A percentile compares a stretch with the other conserved stretches of the same genome.
Conservation (phyloP, 1,284 basidiomycete species). For the Takashimella koratensis region DNA sequence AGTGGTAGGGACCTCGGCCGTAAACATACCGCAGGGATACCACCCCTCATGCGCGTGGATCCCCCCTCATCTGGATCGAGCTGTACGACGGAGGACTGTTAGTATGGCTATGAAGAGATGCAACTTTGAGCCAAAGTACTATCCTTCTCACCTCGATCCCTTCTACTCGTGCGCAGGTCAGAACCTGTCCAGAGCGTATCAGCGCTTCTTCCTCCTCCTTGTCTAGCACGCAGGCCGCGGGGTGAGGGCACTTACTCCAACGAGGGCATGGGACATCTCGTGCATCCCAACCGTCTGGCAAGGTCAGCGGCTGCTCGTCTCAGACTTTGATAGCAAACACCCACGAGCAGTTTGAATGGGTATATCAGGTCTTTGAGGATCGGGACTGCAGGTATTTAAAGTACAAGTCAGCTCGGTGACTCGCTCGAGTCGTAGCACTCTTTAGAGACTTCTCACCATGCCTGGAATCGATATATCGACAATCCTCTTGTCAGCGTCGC, state of each 20-base stretch:
- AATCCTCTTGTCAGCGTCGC: too few species aligned
- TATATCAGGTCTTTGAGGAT: constrained; percentile 62
- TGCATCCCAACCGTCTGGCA: constrained; percentile 83
- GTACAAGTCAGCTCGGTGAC: too few species aligned
- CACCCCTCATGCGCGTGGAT: constrained; percentile 87
- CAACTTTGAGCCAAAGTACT: too few species aligned
- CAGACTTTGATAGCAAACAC: constrained; percentile 2
- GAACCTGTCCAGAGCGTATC: constrained; percentile 52
- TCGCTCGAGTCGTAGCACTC: too few species aligned
- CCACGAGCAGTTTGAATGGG: constrained; percentile 75
- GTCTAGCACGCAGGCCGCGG: too few species aligned
- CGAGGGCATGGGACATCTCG: constrained; percentile 76
- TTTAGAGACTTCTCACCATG: constrained; percentile 26
- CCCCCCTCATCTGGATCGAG: constrained; percentile 77
- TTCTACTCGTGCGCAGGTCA: constrained; percentile 89
- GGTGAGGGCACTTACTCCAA: constrained; percentile 51
- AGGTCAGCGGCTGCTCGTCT: constrained; percentile 8
- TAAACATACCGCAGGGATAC: constrained; percentile 74
- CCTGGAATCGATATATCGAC: too few species aligned
- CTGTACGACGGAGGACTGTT: constrained; percentile 25
- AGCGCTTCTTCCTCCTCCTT: too few species aligned
- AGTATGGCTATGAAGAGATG: too few species aligned
- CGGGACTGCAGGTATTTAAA: constrained; percentile 40
- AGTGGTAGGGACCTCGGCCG: too few species aligned
- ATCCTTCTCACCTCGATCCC: constrained; percentile 72